Percentiles rank a stretch among this genome's conserved stretches.
Evolutionary conservation across 352 stramenopile genomes (phyloP).

Genomic region (Halophytophthora batemanensis): DNA sequence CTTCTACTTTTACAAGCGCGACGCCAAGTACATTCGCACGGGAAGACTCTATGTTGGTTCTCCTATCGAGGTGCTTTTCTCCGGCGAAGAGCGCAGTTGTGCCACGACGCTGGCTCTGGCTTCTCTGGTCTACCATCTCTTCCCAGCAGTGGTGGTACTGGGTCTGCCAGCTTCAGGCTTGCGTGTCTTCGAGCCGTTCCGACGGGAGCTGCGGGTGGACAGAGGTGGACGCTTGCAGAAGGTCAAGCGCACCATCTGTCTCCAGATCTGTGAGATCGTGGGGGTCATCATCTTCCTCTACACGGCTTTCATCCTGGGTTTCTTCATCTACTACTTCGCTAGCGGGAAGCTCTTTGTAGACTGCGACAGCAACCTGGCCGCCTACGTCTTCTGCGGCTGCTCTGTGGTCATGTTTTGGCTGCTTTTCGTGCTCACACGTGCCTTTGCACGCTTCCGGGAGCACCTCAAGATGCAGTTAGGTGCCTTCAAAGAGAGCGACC

Average conservation of each 20-base stretch:
- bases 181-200: slow-evolving; percentile 67
- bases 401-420: slow-evolving; percentile 55
- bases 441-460: slow-evolving; percentile 76
- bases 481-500: slow-evolving; percentile 77
- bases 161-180: slow-evolving; percentile 63
- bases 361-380: slow-evolving; percentile 37
- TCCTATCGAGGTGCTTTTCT: slow-evolving; percentile 42
- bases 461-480: slow-evolving; percentile 85
- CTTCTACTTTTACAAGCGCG: slow-evolving; percentile 53
- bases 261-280: slow-evolving; percentile 76
- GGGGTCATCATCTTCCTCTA: slow-evolving; percentile 57
- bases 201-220: slow-evolving; percentile 63
- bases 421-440: slow-evolving; percentile 62
- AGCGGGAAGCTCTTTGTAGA: slow-evolving; percentile 52
- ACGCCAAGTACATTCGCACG: slow-evolving; percentile 20
- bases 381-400: slow-evolving; percentile 46
- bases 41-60: slow-evolving; percentile 43
- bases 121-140: slow-evolving; percentile 66
- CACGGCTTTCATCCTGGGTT: slow-evolving; percentile 38
- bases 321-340: slow-evolving; percentile 56
- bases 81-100: slow-evolving; percentile 36
- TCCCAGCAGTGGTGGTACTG: slow-evolving; percentile 58
- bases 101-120: slow-evolving; percentile 50
- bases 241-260: slow-evolving; percentile 73
- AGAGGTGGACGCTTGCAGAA: slow-evolving; percentile 57